These are phyloP conservation scores for Acidiella bohemica DNA, from an alignment of 495 filamentous ascomycete species.

Conservation along the genomic window DNA sequence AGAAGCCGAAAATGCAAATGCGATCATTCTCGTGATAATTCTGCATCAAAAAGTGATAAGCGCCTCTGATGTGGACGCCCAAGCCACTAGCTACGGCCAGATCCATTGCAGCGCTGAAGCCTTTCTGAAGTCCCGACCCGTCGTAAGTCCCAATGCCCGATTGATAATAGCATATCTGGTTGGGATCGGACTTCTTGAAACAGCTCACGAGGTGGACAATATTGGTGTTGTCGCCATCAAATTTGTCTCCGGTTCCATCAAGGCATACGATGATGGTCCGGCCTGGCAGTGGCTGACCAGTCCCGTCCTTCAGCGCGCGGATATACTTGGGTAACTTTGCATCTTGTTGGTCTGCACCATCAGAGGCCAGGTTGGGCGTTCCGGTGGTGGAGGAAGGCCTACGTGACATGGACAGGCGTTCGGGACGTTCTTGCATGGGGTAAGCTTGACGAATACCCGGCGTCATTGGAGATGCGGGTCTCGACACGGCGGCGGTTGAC, in stretches of 20 bases:
- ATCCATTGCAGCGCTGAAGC: not conserved
- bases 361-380: too few species aligned
- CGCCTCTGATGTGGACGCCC: constrained; percentile 29
- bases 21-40: constrained; percentile 29
- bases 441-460: too few species aligned
- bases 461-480: too few species aligned
- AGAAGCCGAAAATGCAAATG: constrained; percentile 32
- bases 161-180: constrained; percentile 32
- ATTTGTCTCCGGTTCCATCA: constrained; percentile 32
- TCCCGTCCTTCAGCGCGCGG: constrained; percentile 24
- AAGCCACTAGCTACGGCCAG: constrained; percentile 19
- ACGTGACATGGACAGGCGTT: too few species aligned
- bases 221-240: constrained; percentile 33
- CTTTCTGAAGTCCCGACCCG: constrained; percentile 25
- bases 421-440: too few species aligned
- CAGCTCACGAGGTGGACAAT: constrained; percentile 31
- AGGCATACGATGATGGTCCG: constrained; percentile 30
- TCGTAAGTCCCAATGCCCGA: constrained; percentile 33
- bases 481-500: too few species aligned
- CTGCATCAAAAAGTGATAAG: constrained; percentile 31
- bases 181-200: constrained; percentile 29
- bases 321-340: constrained; percentile 19
- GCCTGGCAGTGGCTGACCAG: constrained; percentile 10
- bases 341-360: too few species aligned
- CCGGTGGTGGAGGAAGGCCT: not conserved